phyloP scores from a whole-genome alignment of 2,329 filamentous ascomycete species.

The Chaetomiaceae sp. region DNA sequence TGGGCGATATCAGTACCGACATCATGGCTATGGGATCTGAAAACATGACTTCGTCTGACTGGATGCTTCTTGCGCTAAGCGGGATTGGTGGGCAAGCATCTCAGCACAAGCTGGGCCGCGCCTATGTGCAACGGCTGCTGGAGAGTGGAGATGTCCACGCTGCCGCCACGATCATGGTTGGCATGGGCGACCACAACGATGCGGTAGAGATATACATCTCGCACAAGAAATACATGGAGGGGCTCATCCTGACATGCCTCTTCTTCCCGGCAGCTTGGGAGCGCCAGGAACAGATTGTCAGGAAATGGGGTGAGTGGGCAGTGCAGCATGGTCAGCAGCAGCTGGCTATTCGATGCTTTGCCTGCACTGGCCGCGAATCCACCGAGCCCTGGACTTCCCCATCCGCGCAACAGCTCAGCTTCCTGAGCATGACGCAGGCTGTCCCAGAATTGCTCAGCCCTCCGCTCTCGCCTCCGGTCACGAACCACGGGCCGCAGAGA shows the following conservation, averaged over 20 bases:
- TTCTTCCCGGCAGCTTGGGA: conserved; percentile 85
- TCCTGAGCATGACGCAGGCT: conserved; percentile 47
- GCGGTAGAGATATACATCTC: conserved; percentile 96
- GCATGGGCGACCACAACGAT: conserved; percentile 87
- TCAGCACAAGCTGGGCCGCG: conserved; percentile 84
- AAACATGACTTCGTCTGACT: conserved; percentile 89
- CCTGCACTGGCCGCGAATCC: conserved; percentile 81
- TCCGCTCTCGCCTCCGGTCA: conserved; percentile 67
- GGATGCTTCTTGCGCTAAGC: conserved; percentile 92
- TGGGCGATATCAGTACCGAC: conserved; percentile 79
- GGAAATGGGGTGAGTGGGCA: conserved; percentile 92
- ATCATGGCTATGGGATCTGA: conserved; percentile 75
- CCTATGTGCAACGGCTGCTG: conserved; percentile 84
- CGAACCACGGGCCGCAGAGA: conserved; percentile 54
- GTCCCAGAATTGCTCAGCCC: conserved; percentile 63
- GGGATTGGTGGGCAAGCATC: conserved; percentile 75
- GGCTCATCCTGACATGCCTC: conserved; percentile 80
- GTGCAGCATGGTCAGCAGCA: conserved; percentile 83
- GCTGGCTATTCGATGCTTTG: conserved; percentile 87
- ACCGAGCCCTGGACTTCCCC: conserved; percentile 86
- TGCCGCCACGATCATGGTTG: conserved; percentile 86
- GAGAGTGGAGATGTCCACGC: conserved; percentile 89
- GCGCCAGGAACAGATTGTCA: conserved; percentile 78
- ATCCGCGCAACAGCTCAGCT: conserved; percentile 60
- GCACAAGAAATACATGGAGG: conserved; percentile 87